Base-by-base conservation (phyloP, 139 green algal species). In the Eudorina sp. region DNA sequence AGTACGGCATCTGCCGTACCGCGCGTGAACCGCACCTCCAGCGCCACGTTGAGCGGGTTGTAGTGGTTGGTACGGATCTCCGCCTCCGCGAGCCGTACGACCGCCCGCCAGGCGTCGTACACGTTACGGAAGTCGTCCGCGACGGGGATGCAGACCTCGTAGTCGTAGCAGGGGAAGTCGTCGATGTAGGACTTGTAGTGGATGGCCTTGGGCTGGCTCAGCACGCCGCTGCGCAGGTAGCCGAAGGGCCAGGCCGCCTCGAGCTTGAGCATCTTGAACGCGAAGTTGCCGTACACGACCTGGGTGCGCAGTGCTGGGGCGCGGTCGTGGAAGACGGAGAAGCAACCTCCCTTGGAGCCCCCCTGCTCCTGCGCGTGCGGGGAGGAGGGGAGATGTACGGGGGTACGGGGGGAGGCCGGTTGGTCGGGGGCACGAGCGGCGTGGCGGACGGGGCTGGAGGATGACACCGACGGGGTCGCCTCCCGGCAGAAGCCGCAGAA, bases 171-270 rank as follows among this genome's bases (percentile, higher is more conserved):
- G 4, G 46, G 21, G 72, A 81, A 81, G 3, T 60, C 40, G 72
- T 81, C 72, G 14, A 81, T 81, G 72, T 29, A 55, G 16, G 14
- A 23, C 72, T 81, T 81, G 72, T 81, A 81, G 40, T 81, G 72
- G 72, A 81, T 81, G 72, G 72, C 72, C 41, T 58, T 81, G 38
- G 45, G 41, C 16, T 60, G 72, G 13, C 36, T 81, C 8, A 58
- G 46, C 40, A 23, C 5, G 29, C 72, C 72, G 41, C 45, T 81
- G 19, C 41, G 38, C 40, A 81, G 38, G 38, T 53, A 81, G 7
- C 72, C 72, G 48, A 81, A 58, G 16, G 72, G 16, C 72, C 36
- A 31, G 13, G 55, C 19, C 62, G 29, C 62, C 62, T 72, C 29
- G 62, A 58, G 51, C 51, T n/a, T n/a, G n/a, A n/a, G n/a, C n/a